A percentile compares a stretch with the other conserved stretches of the same genome.
Evolutionary conservation across 192 early-diverging fungal species (phyloP).

Genomic region (Chytriomyces sp.): DNA sequence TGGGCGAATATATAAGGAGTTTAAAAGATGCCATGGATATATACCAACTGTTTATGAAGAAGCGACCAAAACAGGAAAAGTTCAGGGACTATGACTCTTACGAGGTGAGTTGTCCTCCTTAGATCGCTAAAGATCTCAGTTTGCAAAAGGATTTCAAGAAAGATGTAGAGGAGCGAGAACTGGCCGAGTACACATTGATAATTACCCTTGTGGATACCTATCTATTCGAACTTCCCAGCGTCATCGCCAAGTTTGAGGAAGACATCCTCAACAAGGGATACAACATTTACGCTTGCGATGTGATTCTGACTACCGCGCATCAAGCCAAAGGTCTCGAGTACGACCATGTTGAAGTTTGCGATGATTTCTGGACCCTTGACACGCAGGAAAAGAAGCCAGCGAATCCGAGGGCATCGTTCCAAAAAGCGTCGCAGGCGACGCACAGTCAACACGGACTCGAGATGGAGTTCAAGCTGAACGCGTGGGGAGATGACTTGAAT

Average conservation of each 20-base stretch:
- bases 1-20: neutral
- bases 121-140: too few species aligned
- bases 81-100: conserved; percentile 13
- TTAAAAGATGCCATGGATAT: conserved; percentile 23
- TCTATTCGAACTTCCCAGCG: conserved; percentile 2
- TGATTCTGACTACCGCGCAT: conserved; percentile 30
- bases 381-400: neutral
- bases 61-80: conserved; percentile 8
- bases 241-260: conserved; percentile 10
- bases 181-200: neutral
- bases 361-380: conserved; percentile 21
- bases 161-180: conserved; percentile 26
- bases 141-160: neutral
- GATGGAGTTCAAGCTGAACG: conserved; percentile 21
- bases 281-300: neutral
- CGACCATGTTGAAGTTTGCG: conserved; percentile 22
- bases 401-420: neutral
- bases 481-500: conserved; percentile 33
- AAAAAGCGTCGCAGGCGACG: neutral
- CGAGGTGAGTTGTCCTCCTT: too few species aligned
- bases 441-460: neutral
- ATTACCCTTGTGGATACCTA: conserved; percentile 10
- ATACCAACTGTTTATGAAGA: neutral
- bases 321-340: conserved; percentile 30
- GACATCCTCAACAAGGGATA: neutral